Base-by-base conservation (phyloP, 441 rosid species). In the Corymbia calophylla region DNA sequence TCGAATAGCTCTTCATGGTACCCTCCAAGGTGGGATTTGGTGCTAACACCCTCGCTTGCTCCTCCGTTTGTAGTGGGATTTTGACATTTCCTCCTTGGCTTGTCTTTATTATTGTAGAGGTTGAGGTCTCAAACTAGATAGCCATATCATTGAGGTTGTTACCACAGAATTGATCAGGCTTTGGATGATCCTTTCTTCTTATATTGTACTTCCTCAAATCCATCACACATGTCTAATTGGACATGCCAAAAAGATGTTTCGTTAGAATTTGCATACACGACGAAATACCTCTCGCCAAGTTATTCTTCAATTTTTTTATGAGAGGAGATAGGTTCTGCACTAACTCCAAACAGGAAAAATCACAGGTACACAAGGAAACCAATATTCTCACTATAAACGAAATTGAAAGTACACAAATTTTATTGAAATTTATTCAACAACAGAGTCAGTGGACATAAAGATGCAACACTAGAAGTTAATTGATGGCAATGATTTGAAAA, bases 181-280 rank as follows among this genome's bases (percentile, higher is more conserved):
- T 14, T 62, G 17, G 0, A 29, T 29, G 9, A 62, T 6, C 29
- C 18, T 1, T 62, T 62, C 17, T 62, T 62, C 9, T 62, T 1
- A n/a, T 32, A 62, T 29, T 3, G 18, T 62, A 29, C n/a, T 29
- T 29, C 18, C 32, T 62, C 68, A 62, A 62, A 0, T 62, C 29
- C 32, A 62, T 0, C 3, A 7, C 8, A 29, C 0, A 14, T 29
- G 5, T 62, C 4, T 15, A 6, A 29, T 1, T 1, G 0, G 9
- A 4, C 2, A 0, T 29, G 9, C 32, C 32, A 62, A 62, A 62
- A 29, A 13, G 68, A 62, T 29, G 18, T 62, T 29, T 62, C 53
- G 14, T 0, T 14, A 53, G 53, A 53, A 53, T 53, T 53, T 53
- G 53, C 2, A 53, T 53, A 17, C 53, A 53, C 53, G 8, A 53